These are phyloP conservation scores for Arctostaphylos glauca DNA, from an alignment of 148 eudicot species.

Conservation along the genomic window DNA sequence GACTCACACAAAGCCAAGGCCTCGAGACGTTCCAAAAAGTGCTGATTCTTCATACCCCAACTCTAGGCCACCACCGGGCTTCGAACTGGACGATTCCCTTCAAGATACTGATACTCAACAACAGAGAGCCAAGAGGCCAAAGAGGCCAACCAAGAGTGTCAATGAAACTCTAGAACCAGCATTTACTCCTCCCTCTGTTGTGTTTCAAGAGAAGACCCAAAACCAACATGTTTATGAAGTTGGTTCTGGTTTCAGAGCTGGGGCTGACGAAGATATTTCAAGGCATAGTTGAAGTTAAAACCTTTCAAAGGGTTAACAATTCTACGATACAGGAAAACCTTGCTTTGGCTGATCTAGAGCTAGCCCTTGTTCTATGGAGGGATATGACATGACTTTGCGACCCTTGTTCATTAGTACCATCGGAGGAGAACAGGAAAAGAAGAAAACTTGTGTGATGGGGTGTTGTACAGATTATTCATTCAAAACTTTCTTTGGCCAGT, in stretches of 20 bases:
- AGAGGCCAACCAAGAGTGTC: slow-evolving; percentile 89
- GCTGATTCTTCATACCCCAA: slow-evolving; percentile 37
- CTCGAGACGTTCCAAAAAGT: slow-evolving; percentile 34
- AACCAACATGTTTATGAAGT: slow-evolving; percentile 22
- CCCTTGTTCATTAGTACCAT: background rate
- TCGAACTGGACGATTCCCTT: slow-evolving; percentile 42
- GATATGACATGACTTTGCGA: background rate
- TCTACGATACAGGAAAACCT: background rate
- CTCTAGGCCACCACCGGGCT: slow-evolving; percentile 23
- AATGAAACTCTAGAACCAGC: slow-evolving; percentile 82
- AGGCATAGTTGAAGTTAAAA: background rate
- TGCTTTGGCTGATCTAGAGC: background rate
- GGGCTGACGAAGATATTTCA: slow-evolving; percentile 5
- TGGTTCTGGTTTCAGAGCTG: slow-evolving; percentile 7
- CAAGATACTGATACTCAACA: slow-evolving; percentile 29
- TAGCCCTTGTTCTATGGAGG: background rate
- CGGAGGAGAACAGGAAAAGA: slow-evolving; percentile 2
- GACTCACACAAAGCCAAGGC: slow-evolving; percentile 43
- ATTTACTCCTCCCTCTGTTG: slow-evolving; percentile 32
- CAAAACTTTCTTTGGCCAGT: slow-evolving; percentile 13
- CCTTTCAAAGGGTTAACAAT: background rate
- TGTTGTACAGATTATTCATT: slow-evolving; percentile 29
- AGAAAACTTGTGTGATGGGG: slow-evolving; percentile 11
- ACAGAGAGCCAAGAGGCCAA: slow-evolving; percentile 64
- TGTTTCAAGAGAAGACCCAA: slow-evolving; percentile 24